Evolutionary conservation across 768 basidiomycete species (phyloP), one percentile per base, ranked within the genome.

Genomic region (Tulasnella calospora): DNA sequence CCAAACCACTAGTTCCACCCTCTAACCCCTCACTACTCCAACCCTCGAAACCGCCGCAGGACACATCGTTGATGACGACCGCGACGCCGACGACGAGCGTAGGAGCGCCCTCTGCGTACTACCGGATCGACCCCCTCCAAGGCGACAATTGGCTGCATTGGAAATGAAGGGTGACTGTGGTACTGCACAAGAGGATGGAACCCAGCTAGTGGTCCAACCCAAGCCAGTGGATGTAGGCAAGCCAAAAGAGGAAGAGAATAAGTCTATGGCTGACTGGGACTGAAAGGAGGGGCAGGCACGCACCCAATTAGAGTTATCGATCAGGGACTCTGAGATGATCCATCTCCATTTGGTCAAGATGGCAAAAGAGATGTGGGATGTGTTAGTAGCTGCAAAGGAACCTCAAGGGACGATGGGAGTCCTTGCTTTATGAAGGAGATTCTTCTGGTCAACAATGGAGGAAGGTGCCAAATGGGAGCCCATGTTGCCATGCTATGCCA

Each of bases 401-500:
- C 77, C 82, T 4, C 74, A 79, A 46, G 84, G 85, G 8, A 72
- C 82, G 13, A 79, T 84, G 13, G 83, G 82, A 6, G 81, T 85
- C 19, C 78, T 85, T 0, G 77, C 80, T 3, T 73, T 81, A 41
- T 81, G 81, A 40, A 79, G 83, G 15, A 83, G 83, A 75, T 76
- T 85, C 76, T 83, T 81, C 61, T 79, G 82, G 3, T 73, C 81
- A 21, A 72, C 80, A 30, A 83, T 82, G 69, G 81, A 82, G 33
- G 85, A 86, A n/a, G n/a, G n/a, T n/a, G n/a, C n/a, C n/a, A n/a
- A n/a, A n/a, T n/a, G 13, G 82, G 80, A 10, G 79, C 81, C n/a
- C 81, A 83, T 70, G 82, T 86, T 46, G 83, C 83, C 33, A 82
- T 82, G 51, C 81, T 86, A 74, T 72, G 81, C 44, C 47, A 80